Conservation (phyloP, 495 filamentous ascomycete genomes). For the Penicillium alfredii region DNA sequence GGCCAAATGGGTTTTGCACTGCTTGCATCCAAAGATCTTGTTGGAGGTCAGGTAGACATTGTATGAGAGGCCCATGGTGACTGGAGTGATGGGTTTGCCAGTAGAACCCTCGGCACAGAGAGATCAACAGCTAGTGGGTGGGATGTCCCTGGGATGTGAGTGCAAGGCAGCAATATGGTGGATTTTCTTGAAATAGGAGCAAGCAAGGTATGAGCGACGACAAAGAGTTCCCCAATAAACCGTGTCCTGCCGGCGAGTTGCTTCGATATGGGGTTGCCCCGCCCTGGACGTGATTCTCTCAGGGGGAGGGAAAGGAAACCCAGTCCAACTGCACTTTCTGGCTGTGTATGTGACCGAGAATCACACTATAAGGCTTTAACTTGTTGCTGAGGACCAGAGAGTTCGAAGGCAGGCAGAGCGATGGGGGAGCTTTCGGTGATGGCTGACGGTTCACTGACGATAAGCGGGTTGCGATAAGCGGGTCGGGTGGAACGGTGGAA, state of each 20-base stretch:
- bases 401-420: background rate
- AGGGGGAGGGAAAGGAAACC: no score
- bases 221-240: no score
- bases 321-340: conserved; percentile 1
- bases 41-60: conserved; percentile 88
- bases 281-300: conserved; percentile 5
- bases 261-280: conserved; percentile 5
- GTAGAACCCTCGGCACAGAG: no score
- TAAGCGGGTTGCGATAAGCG: background rate
- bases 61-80: conserved; percentile 85
- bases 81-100: conserved; percentile 1
- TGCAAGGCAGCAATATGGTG: conserved; percentile 3
- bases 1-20: conserved; percentile 90
- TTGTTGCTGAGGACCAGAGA: background rate
- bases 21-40: conserved; percentile 93
- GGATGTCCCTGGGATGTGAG: conserved; percentile 4
- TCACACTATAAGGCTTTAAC: background rate
- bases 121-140: no score
- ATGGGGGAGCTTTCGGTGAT: background rate
- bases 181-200: background rate
- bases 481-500: background rate
- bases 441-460: background rate
- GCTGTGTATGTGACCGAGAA: no score
- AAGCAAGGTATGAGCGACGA: background rate
- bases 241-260: conserved; percentile 2